These are phyloP conservation scores for Musa beccarii DNA, from an alignment of 176 grass and related monocot genomes.

Conservation along the genomic window DNA sequence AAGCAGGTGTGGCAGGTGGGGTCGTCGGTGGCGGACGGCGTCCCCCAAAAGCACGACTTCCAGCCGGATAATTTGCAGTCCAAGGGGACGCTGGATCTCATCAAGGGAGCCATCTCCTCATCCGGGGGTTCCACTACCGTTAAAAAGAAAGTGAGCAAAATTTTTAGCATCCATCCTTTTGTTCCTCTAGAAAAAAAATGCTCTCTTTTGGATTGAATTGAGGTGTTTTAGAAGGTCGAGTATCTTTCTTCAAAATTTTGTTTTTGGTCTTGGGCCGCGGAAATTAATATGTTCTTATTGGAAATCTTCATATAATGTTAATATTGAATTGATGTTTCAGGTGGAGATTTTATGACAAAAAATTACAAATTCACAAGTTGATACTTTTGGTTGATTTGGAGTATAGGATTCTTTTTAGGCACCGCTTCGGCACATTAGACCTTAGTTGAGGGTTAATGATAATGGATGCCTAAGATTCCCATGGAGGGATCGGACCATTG, in stretches of 20 bases:
- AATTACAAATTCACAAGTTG: background rate
- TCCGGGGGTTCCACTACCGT: conserved; percentile 17
- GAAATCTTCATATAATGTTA: too few relatives aligned
- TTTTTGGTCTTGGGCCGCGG: too few relatives aligned
- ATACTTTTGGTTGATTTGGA: background rate
- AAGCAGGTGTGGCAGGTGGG: conserved; percentile 82
- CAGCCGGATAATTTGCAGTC: conserved; percentile 10
- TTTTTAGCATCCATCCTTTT: background rate
- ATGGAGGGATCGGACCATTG: too few relatives aligned
- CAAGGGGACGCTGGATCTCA: conserved; percentile 54
- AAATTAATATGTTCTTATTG: too few relatives aligned
- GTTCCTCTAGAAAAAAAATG: background rate
- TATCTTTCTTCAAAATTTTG: too few relatives aligned
- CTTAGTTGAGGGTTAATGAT: too few relatives aligned
- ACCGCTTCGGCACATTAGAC: too few relatives aligned
- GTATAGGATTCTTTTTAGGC: background rate
- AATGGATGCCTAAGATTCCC: too few relatives aligned
- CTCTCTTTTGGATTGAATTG: background rate
- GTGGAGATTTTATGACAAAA: too few relatives aligned
- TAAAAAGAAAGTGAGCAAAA: conserved; percentile 59
- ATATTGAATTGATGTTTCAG: too few relatives aligned
- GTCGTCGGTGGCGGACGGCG: background rate
- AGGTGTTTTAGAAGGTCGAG: too few relatives aligned
- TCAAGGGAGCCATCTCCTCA: conserved; percentile 27
- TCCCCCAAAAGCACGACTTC: conserved; percentile 6